A percentile compares a stretch with the other conserved stretches of the same genome.
phyloP scores from a whole-genome alignment of 2,329 filamentous ascomycete genomes.

The Aspergillus sp. region DNA sequence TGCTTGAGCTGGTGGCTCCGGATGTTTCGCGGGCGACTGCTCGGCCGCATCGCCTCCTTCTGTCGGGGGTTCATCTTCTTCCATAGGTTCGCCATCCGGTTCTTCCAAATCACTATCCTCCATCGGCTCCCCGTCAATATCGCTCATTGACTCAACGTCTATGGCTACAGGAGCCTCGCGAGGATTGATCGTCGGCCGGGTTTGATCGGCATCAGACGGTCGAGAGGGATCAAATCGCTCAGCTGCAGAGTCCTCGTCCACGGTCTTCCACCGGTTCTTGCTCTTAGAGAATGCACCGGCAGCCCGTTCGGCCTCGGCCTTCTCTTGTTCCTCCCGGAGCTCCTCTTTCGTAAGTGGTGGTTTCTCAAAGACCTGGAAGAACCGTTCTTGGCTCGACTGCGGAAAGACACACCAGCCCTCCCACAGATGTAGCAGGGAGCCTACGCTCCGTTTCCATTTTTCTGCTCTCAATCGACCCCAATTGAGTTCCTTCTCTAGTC shows the following conservation, averaged over 20 bases:
- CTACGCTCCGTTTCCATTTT: constrained; percentile 78
- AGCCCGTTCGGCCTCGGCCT: constrained; percentile 41
- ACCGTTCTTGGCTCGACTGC: constrained; percentile 68
- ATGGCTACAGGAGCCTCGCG: constrained; percentile 44
- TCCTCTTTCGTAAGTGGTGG: constrained; percentile 58
- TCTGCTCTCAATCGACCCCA: constrained; percentile 83
- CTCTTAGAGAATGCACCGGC: constrained; percentile 37
- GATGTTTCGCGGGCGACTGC: constrained; percentile 18
- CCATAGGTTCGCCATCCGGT: constrained; percentile 49
- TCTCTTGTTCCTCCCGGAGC: constrained; percentile 44
- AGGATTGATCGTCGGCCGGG: constrained; percentile 35
- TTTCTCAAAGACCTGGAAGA: constrained; percentile 69
- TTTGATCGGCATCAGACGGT: constrained; percentile 23
- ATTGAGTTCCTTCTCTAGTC: constrained; percentile 66
- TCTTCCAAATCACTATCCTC: constrained; percentile 52
- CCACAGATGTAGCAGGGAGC: constrained; percentile 68
- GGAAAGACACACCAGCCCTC: constrained; percentile 68
- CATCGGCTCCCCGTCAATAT: constrained; percentile 48
- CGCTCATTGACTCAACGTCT: constrained; percentile 43
- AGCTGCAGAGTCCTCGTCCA: constrained; percentile 42
- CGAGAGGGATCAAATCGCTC: constrained; percentile 30
- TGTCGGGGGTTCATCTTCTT: constrained; percentile 43
- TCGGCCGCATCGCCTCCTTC: constrained; percentile 25
- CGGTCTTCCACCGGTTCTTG: constrained; percentile 48
- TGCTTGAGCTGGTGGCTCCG: constrained; percentile 26